Percentiles rank a stretch among this genome's conserved stretches.
phyloP scores from a whole-genome alignment of 164 flowering plant species.

The Euptelea pleiosperma region DNA sequence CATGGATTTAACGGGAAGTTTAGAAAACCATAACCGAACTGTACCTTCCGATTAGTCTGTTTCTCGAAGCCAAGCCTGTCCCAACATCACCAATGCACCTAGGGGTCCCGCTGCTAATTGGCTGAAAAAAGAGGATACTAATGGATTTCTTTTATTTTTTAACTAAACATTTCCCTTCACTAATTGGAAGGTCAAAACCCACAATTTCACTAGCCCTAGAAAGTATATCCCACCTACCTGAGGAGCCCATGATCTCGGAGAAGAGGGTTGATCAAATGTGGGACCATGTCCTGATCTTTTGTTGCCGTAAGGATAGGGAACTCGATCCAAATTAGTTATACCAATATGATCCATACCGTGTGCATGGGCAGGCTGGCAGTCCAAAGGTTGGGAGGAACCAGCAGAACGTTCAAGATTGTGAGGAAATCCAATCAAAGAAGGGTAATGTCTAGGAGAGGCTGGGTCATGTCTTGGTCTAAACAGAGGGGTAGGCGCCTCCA shows the following conservation, averaged over 20 bases:
- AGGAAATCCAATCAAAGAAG: constrained; percentile 30
- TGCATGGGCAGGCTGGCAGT: constrained; percentile 31
- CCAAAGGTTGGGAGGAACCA: constrained; percentile 29
- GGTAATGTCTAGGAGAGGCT: constrained; percentile 37
- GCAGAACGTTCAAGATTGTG: constrained; percentile 28
- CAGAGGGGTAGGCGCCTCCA: constrained; percentile 36
- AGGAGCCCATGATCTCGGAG: constrained; percentile 49
- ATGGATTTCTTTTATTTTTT: background rate
- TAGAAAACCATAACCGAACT: background rate
- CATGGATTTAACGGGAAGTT: no score
- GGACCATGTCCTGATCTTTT: constrained; percentile 40
- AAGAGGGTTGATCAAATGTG: constrained; percentile 34
- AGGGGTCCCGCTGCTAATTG: constrained; percentile 24
- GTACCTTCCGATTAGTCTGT: constrained; percentile 26
- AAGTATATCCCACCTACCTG: constrained; percentile 27
- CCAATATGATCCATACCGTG: constrained; percentile 31
- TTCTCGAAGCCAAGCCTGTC: constrained; percentile 24
- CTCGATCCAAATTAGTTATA: constrained; percentile 23
- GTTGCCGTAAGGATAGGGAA: constrained; percentile 27
- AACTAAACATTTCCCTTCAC: background rate
- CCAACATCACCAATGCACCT: constrained; percentile 31
- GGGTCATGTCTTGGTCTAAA: constrained; percentile 44
- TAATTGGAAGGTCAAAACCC: background rate
- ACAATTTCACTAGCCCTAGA: background rate
- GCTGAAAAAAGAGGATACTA: constrained; percentile 19